A percentile compares a stretch with the other conserved stretches of the same genome.
Evolutionary conservation across 306 rosid genomes (phyloP).

Genomic region (Begonia peltatifolia): DNA sequence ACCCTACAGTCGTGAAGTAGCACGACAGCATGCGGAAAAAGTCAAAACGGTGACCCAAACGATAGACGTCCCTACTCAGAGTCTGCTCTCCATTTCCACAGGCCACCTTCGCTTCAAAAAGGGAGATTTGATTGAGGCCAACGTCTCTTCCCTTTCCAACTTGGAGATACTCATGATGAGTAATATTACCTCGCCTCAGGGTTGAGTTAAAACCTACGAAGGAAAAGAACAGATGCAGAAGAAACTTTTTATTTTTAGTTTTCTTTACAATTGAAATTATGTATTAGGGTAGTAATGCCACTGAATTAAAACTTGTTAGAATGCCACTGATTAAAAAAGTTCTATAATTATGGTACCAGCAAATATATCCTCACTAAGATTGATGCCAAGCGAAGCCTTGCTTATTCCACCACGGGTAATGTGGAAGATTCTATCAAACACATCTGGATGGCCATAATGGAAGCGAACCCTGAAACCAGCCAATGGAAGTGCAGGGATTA

Average conservation of each 20-base stretch:
- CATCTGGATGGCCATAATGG: slow-evolving; percentile 99
- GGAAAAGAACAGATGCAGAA: slow-evolving; percentile 11
- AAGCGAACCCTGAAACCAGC: slow-evolving; percentile 67
- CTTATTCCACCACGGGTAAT: slow-evolving; percentile 99
- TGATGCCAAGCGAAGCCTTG: slow-evolving; percentile 93
- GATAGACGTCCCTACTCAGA: slow-evolving; percentile 80
- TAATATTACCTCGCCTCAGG: slow-evolving; percentile 76
- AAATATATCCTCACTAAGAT: slow-evolving; percentile 95
- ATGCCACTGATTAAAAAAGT: too few relatives aligned
- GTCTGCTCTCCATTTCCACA: slow-evolving; percentile 96
- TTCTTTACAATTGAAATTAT: not conserved
- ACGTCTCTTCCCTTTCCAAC: slow-evolving; percentile 98
- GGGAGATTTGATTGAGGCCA: slow-evolving; percentile 93
- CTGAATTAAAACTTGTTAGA: too few relatives aligned
- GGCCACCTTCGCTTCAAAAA: slow-evolving; percentile 94
- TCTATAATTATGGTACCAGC: slow-evolving; percentile 44
- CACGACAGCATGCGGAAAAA: slow-evolving; percentile 91
- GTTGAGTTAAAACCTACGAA: slow-evolving; percentile 77
- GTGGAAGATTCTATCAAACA: slow-evolving; percentile 92
- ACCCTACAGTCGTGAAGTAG: slow-evolving; percentile 82
- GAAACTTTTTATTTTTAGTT: not conserved
- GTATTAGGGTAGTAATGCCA: slow-evolving; percentile 2
- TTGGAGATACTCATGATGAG: slow-evolving; percentile 97
- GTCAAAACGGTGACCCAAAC: slow-evolving; percentile 95
- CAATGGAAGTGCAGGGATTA: slow-evolving; percentile 4